These are phyloP conservation scores for Fusarium drepaniforme DNA, from an alignment of 2,329 filamentous ascomycete genomes.

Conservation along the genomic window DNA sequence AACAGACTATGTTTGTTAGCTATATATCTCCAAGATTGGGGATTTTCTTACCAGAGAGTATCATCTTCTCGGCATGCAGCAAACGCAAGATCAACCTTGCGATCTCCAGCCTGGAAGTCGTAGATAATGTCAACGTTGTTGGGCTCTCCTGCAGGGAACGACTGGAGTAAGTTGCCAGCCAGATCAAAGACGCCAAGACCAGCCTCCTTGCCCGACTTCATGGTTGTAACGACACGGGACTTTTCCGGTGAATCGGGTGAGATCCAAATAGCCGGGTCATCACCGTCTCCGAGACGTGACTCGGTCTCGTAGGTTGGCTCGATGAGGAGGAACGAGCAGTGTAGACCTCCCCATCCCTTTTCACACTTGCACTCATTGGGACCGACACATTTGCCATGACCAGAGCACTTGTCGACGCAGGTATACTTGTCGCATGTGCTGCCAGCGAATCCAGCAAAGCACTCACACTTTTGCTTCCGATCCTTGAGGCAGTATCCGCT, in stretches of 20 bases:
- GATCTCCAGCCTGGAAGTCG: constrained; percentile 56
- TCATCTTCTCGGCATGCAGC: constrained; percentile 64
- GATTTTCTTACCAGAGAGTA: constrained; percentile 60
- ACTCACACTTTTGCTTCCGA: constrained; percentile 49
- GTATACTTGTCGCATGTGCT: constrained; percentile 50
- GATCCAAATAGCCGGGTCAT: constrained; percentile 63
- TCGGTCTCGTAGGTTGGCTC: constrained; percentile 58
- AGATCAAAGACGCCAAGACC: constrained; percentile 64
- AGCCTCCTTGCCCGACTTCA: constrained; percentile 61
- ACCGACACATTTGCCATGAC: constrained; percentile 55
- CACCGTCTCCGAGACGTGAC: constrained; percentile 57
- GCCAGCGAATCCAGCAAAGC: constrained; percentile 58
- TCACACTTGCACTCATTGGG: constrained; percentile 57
- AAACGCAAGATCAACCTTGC: constrained; percentile 61
- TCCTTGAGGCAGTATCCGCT: constrained; percentile 53
- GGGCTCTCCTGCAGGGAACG: constrained; percentile 58
- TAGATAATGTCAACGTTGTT: constrained; percentile 69
- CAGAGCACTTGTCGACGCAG: constrained; percentile 56
- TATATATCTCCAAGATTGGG: not conserved
- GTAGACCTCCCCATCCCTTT: constrained; percentile 57
- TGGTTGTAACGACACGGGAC: constrained; percentile 65
- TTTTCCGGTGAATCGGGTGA: constrained; percentile 53
- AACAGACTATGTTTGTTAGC: constrained; percentile 55
- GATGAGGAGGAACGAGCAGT: constrained; percentile 59
- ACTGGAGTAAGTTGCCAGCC: constrained; percentile 60